Base-by-base conservation (phyloP, 306 rosid species). In the Elaeagnus macrophylla region DNA sequence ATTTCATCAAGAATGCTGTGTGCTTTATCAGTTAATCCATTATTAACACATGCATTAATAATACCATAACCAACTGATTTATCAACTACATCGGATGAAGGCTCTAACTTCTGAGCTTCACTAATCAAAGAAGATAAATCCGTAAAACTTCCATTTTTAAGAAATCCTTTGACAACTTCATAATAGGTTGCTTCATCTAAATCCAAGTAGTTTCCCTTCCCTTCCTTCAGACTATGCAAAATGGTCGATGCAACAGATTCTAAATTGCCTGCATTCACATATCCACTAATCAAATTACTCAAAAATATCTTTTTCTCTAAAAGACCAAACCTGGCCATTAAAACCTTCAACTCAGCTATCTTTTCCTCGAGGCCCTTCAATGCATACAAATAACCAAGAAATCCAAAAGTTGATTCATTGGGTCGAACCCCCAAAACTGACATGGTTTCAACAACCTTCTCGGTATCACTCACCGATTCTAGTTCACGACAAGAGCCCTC, bases 341-440 rank as follows among this genome's bases (percentile, higher is more conserved):
- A 77, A 63, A 47, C 53, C 45, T 84, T 71, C 35, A 84, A 57
- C 82, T 84, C 95, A 5, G 44, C 37, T 55, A 84, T 82, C 66
- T 84, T 91, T 19, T 61, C 83, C 51, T 64, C 60, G n/a, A 82
- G 70, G 48, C 89, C 93, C 77, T 84, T 82, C 56, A 77, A 52
- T 55, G 95, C 96, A 75, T 82, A 91, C 63, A 91, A 71, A 82
- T 87, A 80, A 66, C 82, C 96, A 62, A 91, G 93, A 68, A 69
- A 75, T 12, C 89, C 85, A 72, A 87, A 84, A 72, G 85, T 87
- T 9, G 65, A 73, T 53, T 75, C 95, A 70, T 93, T 82, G 0
- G 96, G 99, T 54, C 72, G 68, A 68, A 84, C 71, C 47, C 77
- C 75, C 57, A 87, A 64, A 59, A 52, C 53, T 1, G 84, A 78